phyloP scores from a whole-genome alignment of 2,329 filamentous ascomycete genomes.

The Cercospora zeina region DNA sequence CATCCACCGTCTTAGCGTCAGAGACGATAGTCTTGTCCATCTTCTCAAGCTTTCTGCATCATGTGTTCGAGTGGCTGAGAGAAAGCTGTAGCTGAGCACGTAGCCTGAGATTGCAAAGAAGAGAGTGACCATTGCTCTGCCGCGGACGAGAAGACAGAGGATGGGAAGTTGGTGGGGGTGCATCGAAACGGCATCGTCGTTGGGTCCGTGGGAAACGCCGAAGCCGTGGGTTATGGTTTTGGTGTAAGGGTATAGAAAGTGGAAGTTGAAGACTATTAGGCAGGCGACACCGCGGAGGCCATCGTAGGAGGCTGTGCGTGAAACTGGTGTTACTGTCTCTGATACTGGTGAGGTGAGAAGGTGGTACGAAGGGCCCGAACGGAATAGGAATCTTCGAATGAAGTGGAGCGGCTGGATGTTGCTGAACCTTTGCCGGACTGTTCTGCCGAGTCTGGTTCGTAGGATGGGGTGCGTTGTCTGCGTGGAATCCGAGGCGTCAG shows the following conservation, averaged over 20 bases:
- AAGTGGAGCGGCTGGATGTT: neutral
- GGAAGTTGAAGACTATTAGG: slow-evolving; percentile 27
- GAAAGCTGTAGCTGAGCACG: slow-evolving; percentile 21
- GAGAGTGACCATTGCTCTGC: slow-evolving; percentile 25
- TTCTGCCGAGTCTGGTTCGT: neutral
- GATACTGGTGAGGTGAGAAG: neutral
- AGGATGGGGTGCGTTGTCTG: neutral
- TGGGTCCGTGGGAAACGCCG: neutral
- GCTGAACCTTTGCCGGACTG: neutral
- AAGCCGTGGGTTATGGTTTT: slow-evolving; percentile 18
- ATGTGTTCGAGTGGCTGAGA: neutral
- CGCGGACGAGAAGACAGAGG: slow-evolving; percentile 22
- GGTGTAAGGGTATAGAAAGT: slow-evolving; percentile 22
- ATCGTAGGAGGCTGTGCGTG: slow-evolving; percentile 20
- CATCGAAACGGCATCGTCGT: neutral
- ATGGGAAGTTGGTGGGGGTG: slow-evolving; percentile 22
- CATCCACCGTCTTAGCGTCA: slow-evolving; percentile 20
- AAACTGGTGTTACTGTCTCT: neutral
- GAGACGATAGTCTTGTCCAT: slow-evolving; percentile 4
- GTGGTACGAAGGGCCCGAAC: neutral
- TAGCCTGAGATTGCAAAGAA: slow-evolving; percentile 28
- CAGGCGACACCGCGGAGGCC: slow-evolving; percentile 24
- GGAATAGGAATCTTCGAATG: neutral
- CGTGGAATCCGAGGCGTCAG: neutral
- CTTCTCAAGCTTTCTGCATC: neutral